phyloP scores from a whole-genome alignment of 208 protist species.

The Wallacemonas sp. region DNA sequence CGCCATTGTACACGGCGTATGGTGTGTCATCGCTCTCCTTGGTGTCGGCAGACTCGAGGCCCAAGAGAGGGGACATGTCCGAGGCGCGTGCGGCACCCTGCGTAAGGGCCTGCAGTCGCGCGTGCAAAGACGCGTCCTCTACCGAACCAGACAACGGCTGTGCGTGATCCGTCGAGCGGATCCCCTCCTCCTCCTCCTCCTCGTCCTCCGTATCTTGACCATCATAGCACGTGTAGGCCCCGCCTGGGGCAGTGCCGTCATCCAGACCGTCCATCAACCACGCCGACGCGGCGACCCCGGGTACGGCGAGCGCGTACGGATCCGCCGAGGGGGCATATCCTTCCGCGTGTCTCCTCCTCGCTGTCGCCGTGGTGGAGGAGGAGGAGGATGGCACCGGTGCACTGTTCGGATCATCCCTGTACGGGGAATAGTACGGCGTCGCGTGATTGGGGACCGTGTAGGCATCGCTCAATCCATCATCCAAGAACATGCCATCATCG shows the following conservation, averaged over 20 bases:
- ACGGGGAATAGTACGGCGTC: too few species aligned
- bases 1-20: neutral
- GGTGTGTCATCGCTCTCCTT: neutral
- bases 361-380: neutral
- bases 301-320: neutral
- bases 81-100: neutral
- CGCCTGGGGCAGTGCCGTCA: too few species aligned
- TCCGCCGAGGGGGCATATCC: neutral
- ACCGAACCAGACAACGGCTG: too few species aligned
- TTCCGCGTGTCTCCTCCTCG: neutral
- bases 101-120: neutral
- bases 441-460: neutral
- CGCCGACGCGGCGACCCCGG: neutral
- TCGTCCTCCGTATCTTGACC: too few species aligned
- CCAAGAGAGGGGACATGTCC: too few species aligned
- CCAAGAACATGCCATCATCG: neutral
- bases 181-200: neutral
- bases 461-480: neutral
- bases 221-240: too few species aligned
- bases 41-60: too few species aligned
- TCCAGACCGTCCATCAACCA: neutral
- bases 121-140: neutral
- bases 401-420: too few species aligned
- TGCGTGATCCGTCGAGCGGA: too few species aligned
- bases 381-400: neutral